Evolutionary conservation across 2,329 filamentous ascomycete genomes (phyloP).

Genomic region (Phialophora tarda): DNA sequence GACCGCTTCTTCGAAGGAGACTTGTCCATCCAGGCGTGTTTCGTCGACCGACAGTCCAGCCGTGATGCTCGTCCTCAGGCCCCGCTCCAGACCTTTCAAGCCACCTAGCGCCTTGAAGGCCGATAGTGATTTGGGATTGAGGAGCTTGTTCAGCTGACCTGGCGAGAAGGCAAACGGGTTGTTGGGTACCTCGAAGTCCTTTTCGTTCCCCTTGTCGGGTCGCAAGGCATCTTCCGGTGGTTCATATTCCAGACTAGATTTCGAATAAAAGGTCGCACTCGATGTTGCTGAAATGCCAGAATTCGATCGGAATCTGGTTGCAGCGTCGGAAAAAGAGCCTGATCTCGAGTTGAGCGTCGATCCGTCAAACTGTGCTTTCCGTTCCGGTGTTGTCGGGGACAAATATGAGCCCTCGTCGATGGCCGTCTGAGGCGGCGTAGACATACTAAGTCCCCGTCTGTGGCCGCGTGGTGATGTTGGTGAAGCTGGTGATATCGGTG

Average conservation of each 20-base stretch:
- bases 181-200: conserved; percentile 74
- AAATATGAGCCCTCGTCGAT: conserved; percentile 36
- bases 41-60: conserved; percentile 81
- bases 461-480: conserved; percentile 23
- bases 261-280: conserved; percentile 31
- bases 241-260: conserved; percentile 36
- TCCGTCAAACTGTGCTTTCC: conserved; percentile 46
- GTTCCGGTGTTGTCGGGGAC: conserved; percentile 45
- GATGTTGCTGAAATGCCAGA: conserved; percentile 39
- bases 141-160: conserved; percentile 82
- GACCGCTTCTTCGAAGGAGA: conserved; percentile 75
- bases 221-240: conserved; percentile 54
- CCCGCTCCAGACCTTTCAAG: conserved; percentile 76
- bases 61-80: conserved; percentile 72
- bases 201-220: conserved; percentile 76
- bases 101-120: conserved; percentile 84
- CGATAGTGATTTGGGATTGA: conserved; percentile 84
- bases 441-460: conserved; percentile 32
- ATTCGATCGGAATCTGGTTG: conserved; percentile 45
- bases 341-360: conserved; percentile 53
- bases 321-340: conserved; percentile 44
- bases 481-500: conserved; percentile 26
- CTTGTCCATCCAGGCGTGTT: conserved; percentile 63
- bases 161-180: conserved; percentile 87
- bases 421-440: conserved; percentile 36